Conservation (phyloP, 805 yeast species). For the Torulaspora maleeae region DNA sequence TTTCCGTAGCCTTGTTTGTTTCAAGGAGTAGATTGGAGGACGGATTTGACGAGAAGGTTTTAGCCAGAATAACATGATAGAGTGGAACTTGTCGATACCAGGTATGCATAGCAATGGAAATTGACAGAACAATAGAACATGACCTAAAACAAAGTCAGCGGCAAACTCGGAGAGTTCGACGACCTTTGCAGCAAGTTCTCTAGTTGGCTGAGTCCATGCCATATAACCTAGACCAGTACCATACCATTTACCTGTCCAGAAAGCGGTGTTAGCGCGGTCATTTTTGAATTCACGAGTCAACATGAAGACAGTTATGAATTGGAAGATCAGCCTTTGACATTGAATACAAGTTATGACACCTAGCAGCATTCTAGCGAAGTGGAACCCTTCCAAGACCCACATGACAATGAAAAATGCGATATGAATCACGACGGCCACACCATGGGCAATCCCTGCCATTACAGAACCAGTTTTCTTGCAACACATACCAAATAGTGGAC, state of each 20-base stretch:
- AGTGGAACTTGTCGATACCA: conserved; percentile 92
- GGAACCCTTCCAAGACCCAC: conserved; percentile 97
- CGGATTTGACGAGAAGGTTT: conserved; percentile 87
- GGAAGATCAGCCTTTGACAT: conserved; percentile 83
- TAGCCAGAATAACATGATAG: conserved; percentile 97
- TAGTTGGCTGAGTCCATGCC: conserved; percentile 92
- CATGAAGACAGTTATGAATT: conserved; percentile 68
- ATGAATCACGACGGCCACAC: conserved; percentile 85
- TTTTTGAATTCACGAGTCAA: conserved; percentile 95
- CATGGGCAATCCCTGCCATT: conserved; percentile 92
- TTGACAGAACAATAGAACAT: conserved; percentile 78
- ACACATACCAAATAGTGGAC: conserved; percentile 90
- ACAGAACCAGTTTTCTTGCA: conserved; percentile 97
- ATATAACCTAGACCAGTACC: conserved; percentile 88
- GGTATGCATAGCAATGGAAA: conserved; percentile 85
- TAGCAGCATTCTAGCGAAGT: conserved; percentile 76
- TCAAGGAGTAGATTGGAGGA: conserved; percentile 95
- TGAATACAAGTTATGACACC: conserved; percentile 83
- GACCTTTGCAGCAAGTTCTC: conserved; percentile 92
- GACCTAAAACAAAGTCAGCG: conserved; percentile 94
- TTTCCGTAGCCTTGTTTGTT: conserved; percentile 93
- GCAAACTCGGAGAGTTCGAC: conserved; percentile 94
- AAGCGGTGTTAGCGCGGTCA: conserved; percentile 92
- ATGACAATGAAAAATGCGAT: conserved; percentile 84
- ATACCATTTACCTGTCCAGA: conserved; percentile 99